Evolutionary conservation across 305 asterid species (phyloP), one percentile per base, ranked within the genome.

Genomic region (Solanum hybrid): DNA sequence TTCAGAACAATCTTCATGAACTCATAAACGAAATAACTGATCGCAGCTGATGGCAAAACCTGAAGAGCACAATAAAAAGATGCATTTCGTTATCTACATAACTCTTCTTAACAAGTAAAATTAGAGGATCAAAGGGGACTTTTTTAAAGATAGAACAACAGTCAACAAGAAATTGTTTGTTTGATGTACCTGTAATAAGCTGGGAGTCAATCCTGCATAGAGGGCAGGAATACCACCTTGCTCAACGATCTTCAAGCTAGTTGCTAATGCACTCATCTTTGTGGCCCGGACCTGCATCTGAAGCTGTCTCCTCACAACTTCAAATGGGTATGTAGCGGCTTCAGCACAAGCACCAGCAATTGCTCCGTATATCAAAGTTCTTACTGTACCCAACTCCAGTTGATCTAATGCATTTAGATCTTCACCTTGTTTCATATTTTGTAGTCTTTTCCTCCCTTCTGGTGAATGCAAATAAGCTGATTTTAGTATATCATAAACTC

Each of bases 301-400:
- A 89, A 97, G 99, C 90, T 96, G 98, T 90, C 99, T 95, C 92
- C 99, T 94, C 89, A 97, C 97, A 84, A 97, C 98, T 92, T 96
- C 99, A 91, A 97, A 97, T 16, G 99, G 99, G 92, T 96, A 97
- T 4, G 99, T 97, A 88, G 98, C 97, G 89, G 98, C 99, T 94
- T 97, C 99, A 34, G 99, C 73, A 90, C 98, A 96, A 28, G 96
- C 98, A 89, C 99, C 99, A 83, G 99, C 98, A 85, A 97, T 91
- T 11, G 98, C 99, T 90, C 99, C 99, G 61, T 96, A 97, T 51
- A 96, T 31, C 91, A 96, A 91, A 77, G 99, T 97, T 92, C 98
- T 95, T 37, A 90, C 14, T 26, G 98, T 80, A 74, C 98, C 99
- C 95, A 97, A 91, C 95, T 96, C 99, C 36, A 97, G 94, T 92